phyloP scores from a whole-genome alignment of 177 flowering plant species.

The Vitis hybrid region DNA sequence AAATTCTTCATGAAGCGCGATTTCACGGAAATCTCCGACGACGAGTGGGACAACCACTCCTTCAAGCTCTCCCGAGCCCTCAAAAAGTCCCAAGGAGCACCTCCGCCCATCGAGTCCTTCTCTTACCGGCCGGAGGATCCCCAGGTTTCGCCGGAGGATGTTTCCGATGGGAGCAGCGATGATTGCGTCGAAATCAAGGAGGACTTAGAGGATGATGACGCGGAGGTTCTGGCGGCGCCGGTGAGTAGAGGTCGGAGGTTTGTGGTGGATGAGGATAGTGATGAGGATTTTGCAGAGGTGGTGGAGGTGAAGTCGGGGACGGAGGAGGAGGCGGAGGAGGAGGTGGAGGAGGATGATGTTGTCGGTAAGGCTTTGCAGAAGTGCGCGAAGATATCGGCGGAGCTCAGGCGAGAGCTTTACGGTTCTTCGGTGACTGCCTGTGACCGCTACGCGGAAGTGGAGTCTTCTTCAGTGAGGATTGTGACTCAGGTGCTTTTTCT shows the following conservation, averaged over 20 bases:
- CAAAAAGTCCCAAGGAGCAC: conserved; percentile 23
- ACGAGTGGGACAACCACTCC: conserved; percentile 69
- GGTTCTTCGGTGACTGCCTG: conserved; percentile 53
- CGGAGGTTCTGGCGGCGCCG: conserved; percentile 13
- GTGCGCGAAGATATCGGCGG: conserved; percentile 78
- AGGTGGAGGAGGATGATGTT: conserved; percentile 59
- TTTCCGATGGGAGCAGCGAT: conserved; percentile 12
- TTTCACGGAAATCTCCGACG: conserved; percentile 77
- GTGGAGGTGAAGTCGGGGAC: conserved; percentile 17
- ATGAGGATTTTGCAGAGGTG: conserved; percentile 27
- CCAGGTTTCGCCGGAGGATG: background rate
- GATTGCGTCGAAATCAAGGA: conserved; percentile 25
- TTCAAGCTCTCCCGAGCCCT: conserved; percentile 68
- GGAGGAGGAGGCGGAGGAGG: conserved; percentile 23
- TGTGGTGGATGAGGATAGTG: conserved; percentile 57
- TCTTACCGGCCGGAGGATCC: conserved; percentile 25
- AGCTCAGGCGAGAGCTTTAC: conserved; percentile 62
- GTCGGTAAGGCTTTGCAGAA: conserved; percentile 82
- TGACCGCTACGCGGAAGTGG: conserved; percentile 72
- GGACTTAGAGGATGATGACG: conserved; percentile 41
- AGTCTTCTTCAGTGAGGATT: conserved; percentile 63
- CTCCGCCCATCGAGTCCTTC: conserved; percentile 77
- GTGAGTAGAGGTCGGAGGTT: conserved; percentile 54
- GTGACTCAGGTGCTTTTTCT: conserved; percentile 71
- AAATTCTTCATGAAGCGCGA: conserved; percentile 49